A percentile compares a stretch with the other conserved stretches of the same genome.
Conservation (phyloP, 306 rosid genomes). For the Abrus precatorius region DNA sequence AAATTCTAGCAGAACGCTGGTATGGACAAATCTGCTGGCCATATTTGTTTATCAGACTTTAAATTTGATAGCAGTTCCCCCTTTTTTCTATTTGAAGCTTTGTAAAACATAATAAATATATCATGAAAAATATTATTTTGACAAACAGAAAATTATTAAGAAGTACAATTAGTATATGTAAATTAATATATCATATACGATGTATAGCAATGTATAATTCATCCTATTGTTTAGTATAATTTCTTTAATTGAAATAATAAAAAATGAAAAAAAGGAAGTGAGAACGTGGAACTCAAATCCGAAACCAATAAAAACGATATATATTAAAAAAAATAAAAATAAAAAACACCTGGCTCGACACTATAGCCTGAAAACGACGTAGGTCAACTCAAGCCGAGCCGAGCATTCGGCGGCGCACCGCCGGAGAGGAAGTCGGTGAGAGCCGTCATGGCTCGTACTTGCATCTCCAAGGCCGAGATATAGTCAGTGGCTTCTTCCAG, state of each 20-base stretch:
- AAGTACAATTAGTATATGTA: neutral
- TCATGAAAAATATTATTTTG: neutral
- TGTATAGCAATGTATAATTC: neutral
- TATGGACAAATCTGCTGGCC: neutral
- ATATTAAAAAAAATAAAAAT: neutral
- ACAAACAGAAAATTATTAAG: too few relatives aligned
- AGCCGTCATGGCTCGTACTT: constrained; percentile 77
- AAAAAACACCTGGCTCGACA: constrained; percentile 52
- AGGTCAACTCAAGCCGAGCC: constrained; percentile 43
- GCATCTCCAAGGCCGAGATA: constrained; percentile 85
- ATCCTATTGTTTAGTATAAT: neutral
- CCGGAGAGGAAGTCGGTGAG: constrained; percentile 68
- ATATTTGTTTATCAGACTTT: neutral
- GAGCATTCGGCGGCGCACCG: constrained; percentile 32
- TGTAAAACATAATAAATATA: too few relatives aligned
- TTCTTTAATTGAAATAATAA: constrained; percentile 33
- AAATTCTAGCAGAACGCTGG: neutral
- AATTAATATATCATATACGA: neutral
- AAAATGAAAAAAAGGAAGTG: neutral
- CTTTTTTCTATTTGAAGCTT: neutral
- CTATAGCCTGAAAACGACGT: constrained; percentile 23
- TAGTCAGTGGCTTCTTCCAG: constrained; percentile 82
- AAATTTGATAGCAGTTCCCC: too few relatives aligned
- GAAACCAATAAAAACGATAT: constrained; percentile 34
- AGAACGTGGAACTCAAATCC: constrained; percentile 42